These are phyloP conservation scores for Candida sp. DNA, from an alignment of 1,139 yeast species.

Conservation along the genomic window DNA sequence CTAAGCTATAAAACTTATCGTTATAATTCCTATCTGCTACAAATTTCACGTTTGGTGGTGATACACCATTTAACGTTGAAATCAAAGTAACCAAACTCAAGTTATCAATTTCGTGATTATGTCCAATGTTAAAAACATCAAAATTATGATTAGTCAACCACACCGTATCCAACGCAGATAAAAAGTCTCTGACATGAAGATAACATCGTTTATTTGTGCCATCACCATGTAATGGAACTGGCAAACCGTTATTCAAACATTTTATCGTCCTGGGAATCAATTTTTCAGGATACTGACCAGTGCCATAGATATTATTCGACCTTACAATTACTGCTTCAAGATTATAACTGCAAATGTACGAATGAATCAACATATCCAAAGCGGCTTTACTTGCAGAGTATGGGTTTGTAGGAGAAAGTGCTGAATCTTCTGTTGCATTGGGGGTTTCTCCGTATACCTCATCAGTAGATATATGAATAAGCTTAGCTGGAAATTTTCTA, in stretches of 20 bases:
- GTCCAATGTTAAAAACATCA: slow-evolving; percentile 47
- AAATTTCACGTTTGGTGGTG: slow-evolving; percentile 18
- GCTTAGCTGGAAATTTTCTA: slow-evolving; percentile 16
- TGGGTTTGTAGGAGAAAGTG: slow-evolving; percentile 53
- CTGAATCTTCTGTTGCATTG: slow-evolving; percentile 19
- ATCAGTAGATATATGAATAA: slow-evolving; percentile 58
- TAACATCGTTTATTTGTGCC: slow-evolving; percentile 47
- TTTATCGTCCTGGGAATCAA: slow-evolving; percentile 38
- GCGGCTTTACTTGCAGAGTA: slow-evolving; percentile 62
- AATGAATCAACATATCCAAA: slow-evolving; percentile 46
- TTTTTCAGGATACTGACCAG: slow-evolving; percentile 54
- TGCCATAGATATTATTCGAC: slow-evolving; percentile 57
- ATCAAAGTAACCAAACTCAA: slow-evolving; percentile 24
- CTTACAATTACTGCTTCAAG: slow-evolving; percentile 44
- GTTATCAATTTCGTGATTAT: slow-evolving; percentile 43
- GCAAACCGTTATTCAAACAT: slow-evolving; percentile 12
- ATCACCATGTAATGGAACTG: slow-evolving; percentile 43
- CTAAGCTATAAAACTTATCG: slow-evolving; percentile 45
- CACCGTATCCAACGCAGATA: slow-evolving; percentile 36
- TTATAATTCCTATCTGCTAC: slow-evolving; percentile 50
- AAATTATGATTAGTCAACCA: slow-evolving; percentile 13
- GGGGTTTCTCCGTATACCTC: slow-evolving; percentile 55
- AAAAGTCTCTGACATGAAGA: slow-evolving; percentile 47
- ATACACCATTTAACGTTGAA: slow-evolving; percentile 4
- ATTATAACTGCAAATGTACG: slow-evolving; percentile 44